Evolutionary conservation across 495 filamentous ascomycete species (phyloP).

Genomic region (Tuber melanosporum): DNA sequence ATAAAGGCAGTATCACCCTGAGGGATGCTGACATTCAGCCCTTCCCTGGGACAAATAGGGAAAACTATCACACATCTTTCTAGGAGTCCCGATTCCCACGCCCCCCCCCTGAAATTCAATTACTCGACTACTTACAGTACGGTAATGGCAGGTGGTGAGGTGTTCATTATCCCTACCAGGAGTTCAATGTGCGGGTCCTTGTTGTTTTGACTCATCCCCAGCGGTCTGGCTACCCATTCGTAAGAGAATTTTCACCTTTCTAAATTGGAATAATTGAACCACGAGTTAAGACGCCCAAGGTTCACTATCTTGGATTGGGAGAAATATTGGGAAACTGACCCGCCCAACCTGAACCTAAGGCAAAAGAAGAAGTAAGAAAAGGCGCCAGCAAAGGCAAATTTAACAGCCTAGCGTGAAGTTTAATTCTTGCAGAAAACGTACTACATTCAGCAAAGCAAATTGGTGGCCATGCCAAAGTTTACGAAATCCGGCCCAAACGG

Average conservation of each 20-base stretch:
- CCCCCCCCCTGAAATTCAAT: not conserved
- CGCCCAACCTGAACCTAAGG: too few species aligned
- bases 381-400: too few species aligned
- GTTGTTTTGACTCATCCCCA: not conserved
- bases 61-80: not conserved
- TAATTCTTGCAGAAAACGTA: too few species aligned
- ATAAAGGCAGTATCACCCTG: not conserved
- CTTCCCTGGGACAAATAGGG: not conserved
- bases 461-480: constrained; percentile 26
- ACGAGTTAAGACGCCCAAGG: too few species aligned
- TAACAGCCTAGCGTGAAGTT: too few species aligned
- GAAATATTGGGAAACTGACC: too few species aligned
- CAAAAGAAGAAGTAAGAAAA: too few species aligned
- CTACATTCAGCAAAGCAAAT: not conserved
- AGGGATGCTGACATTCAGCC: not conserved
- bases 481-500: constrained; percentile 14
- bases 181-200: not conserved
- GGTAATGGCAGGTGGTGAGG: too few species aligned
- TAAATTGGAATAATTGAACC: not conserved
- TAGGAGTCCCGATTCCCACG: not conserved
- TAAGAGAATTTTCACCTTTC: not conserved
- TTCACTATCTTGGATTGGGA: too few species aligned
- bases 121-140: not conserved
- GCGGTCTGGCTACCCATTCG: not conserved
- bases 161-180: not conserved